Evolutionary conservation across 305 asterid genomes (phyloP), one percentile per base, ranked within the genome.

Genomic region (Fraxinus xanthoxyloides): DNA sequence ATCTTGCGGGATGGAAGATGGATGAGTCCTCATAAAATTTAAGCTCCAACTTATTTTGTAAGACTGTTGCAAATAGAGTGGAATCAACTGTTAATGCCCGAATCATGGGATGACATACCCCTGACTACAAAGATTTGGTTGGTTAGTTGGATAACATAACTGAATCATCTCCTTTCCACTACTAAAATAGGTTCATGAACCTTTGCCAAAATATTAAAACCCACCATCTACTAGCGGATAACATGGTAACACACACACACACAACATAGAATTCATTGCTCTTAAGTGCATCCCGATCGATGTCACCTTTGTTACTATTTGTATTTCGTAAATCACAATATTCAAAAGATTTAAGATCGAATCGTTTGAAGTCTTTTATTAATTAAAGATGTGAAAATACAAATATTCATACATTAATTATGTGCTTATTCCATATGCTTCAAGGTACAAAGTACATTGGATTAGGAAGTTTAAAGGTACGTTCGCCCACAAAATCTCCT

Each of bases 381-480:
- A 59, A 21, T 59, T 59, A 7, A 59, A 23, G 30, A 59, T 7
- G 69, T 7, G 28, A 59, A 59, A 59, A 59, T 21, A 17, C 65
- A 54, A 19, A n/a, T n/a, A n/a, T n/a, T 5, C 26, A 1, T 3
- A 2, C 69, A 59, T 2, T 6, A 59, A 59, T 59, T 59, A 59
- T 23, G 10, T 59, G 69, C 28, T 21, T 56, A 48, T 30, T 76
- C 19, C 2, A 0, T 12, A 5, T 24, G 48, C 19, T 48, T 85
- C 65, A 91, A 67, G 95, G 95, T 80, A 92, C 85, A 77, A 88
- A 88, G 83, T 91, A 91, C 92, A 90, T 90, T 31, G 93, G 93
- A 85, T 91, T 90, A 24, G 95, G 93, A 23, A 91, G 87, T 84
- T 91, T 90, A 69, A 91, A 91, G 77, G 93, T 87, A 72, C 91